Evolutionary conservation across 306 rosid species (phyloP).

Genomic region (Oxytropis ochrocephala): DNA sequence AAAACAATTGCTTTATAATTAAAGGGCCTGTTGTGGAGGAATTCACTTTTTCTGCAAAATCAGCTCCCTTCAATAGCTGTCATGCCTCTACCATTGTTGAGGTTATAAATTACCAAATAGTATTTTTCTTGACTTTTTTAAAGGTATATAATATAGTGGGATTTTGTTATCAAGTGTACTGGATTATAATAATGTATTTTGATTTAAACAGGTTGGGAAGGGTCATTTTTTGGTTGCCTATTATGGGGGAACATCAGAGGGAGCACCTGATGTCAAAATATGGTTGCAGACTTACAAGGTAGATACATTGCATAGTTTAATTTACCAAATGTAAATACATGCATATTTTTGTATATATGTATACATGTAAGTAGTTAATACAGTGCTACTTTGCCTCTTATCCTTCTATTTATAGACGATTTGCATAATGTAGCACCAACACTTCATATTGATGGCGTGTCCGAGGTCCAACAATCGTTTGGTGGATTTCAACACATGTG

Average conservation of each 20-base stretch:
- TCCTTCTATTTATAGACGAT: neutral
- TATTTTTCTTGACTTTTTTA: neutral
- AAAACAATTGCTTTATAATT: slow-evolving; percentile 19
- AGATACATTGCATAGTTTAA: neutral
- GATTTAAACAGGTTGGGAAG: slow-evolving; percentile 47
- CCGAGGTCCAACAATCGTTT: too few species aligned
- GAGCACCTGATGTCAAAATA: slow-evolving; percentile 91
- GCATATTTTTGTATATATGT: too few species aligned
- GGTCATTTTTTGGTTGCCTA: slow-evolving; percentile 75
- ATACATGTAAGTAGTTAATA: too few species aligned
- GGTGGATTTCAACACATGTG: too few species aligned
- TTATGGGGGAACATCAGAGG: slow-evolving; percentile 70
- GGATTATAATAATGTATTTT: neutral
- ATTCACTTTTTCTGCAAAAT: slow-evolving; percentile 65
- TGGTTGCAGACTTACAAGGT: slow-evolving; percentile 85
- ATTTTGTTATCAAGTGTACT: neutral
- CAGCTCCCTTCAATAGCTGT: slow-evolving; percentile 69
- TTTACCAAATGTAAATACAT: neutral
- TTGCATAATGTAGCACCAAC: neutral
- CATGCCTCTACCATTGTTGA: slow-evolving; percentile 98
- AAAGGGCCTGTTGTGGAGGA: slow-evolving; percentile 52
- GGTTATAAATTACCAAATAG: slow-evolving; percentile 32
- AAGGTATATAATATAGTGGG: neutral
- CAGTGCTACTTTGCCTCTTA: neutral
- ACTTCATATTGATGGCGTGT: too few species aligned